A percentile compares a stretch with the other conserved stretches of the same genome.
These are phyloP conservation scores for Pleurotus pulmonarius DNA, from an alignment of 768 basidiomycete genomes.

Conservation along the genomic window DNA sequence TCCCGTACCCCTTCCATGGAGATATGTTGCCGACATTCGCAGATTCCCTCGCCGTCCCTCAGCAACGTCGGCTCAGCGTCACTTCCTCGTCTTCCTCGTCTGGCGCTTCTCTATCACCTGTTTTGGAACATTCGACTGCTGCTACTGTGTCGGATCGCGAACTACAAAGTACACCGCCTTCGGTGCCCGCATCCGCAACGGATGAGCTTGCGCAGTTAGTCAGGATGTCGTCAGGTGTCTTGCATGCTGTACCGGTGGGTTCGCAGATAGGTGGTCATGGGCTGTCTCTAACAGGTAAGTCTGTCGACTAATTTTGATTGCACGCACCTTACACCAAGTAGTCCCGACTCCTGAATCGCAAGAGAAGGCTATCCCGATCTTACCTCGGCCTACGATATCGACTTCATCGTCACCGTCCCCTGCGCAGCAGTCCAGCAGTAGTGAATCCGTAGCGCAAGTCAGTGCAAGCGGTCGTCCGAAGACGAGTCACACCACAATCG, in stretches of 20 bases:
- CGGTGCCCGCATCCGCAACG: slow-evolving; percentile 24
- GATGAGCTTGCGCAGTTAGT: slow-evolving; percentile 46
- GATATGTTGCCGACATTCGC: slow-evolving; percentile 12
- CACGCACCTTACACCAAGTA: neutral
- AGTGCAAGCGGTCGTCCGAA: slow-evolving; percentile 50
- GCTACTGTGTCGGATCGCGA: slow-evolving; percentile 17
- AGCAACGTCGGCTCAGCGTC: slow-evolving; percentile 42
- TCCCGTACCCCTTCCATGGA: slow-evolving; percentile 2
- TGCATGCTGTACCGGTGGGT: slow-evolving; percentile 44
- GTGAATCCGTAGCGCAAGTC: slow-evolving; percentile 13
- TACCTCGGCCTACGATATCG: slow-evolving; percentile 28
- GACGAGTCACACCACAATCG: slow-evolving; percentile 87
- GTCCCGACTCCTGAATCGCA: slow-evolving; percentile 14
- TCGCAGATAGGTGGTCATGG: slow-evolving; percentile 28
- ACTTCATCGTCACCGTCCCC: slow-evolving; percentile 22
- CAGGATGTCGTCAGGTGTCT: slow-evolving; percentile 53
- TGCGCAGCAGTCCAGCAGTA: slow-evolving; percentile 13
- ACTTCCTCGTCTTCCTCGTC: slow-evolving; percentile 55
- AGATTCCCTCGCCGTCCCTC: slow-evolving; percentile 21
- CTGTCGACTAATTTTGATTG: neutral
- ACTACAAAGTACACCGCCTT: slow-evolving; percentile 11
- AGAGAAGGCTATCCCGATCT: slow-evolving; percentile 34
- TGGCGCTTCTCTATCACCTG: slow-evolving; percentile 49
- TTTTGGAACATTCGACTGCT: slow-evolving; percentile 30
- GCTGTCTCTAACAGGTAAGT: slow-evolving; percentile 19